Evolutionary conservation across 768 basidiomycete species (phyloP), one percentile per base, ranked within the genome.

Genomic region (Boletus fagicola): DNA sequence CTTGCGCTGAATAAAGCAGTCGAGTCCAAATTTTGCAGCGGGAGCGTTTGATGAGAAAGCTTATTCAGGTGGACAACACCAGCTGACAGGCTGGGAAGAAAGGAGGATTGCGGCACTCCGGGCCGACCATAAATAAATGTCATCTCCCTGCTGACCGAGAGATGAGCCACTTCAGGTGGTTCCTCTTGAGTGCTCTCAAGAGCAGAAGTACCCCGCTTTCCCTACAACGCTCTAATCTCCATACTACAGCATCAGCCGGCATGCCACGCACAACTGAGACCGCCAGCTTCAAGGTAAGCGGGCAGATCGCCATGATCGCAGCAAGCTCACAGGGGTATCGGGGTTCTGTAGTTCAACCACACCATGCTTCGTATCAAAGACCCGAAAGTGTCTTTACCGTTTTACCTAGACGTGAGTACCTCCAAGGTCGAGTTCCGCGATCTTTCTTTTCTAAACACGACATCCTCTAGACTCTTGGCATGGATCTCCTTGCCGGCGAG

Each of bases 331-430:
- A 43, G 42, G 48, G 52, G 18, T 36, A 46, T 54, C 15, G 50
- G 38, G 9, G 22, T 40, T 39, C 26, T 35, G 42, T 59, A 90
- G 87, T 85, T 89, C 75, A 91, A 92, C 69, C 91, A 94, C 72
- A 90, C 88, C 20, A 93, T 92, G 92, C 71, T 94, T 65, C 83
- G 94, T 64, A 80, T 96, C 70, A 94, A 87, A 77, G 92, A 96
- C 69, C 88, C 93, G 9, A 85, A 92, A 62, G 78, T 74, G 45
- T 94, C 92, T 18, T 69, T 96, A 58, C 76, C 79, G 22, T 98
- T 94, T 74, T 96, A 96, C 75, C 79, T 80, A 54, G 82, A 91
- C 42, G 88, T 84, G 53, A 64, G 80, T 64, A 22, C 51, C 42
- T 46, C 26, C 24, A 5, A 26, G 39, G 11, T 48, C 18, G 22